Conservation (phyloP, 371 early-diverging fungal genomes). For the Mucor piriformis region DNA sequence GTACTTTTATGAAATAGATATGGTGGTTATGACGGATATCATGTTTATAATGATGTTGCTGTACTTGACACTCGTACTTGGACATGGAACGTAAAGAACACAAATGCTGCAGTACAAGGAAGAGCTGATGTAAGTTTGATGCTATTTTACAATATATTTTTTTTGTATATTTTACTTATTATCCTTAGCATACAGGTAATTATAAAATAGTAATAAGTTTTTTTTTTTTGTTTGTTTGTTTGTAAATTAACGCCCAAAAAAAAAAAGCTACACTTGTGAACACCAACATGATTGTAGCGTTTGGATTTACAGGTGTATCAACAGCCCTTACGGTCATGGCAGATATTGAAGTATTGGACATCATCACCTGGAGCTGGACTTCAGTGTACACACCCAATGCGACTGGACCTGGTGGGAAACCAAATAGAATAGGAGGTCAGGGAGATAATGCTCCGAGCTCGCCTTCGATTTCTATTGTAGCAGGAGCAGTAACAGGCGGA, state of each 20-base stretch:
- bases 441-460: slow-evolving; percentile 17
- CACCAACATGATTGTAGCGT: slow-evolving; percentile 52
- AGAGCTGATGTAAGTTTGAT: slow-evolving; percentile 47
- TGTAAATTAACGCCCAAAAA: background rate
- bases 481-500: slow-evolving; percentile 45
- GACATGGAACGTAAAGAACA: slow-evolving; percentile 51
- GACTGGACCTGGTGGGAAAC: background rate
- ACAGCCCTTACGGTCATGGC: slow-evolving; percentile 45
- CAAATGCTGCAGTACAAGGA: slow-evolving; percentile 51
- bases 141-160: background rate
- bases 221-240: background rate
- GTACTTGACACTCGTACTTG: slow-evolving; percentile 46
- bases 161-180: slow-evolving; percentile 15
- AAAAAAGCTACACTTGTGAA: slow-evolving; percentile 41
- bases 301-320: slow-evolving; percentile 52
- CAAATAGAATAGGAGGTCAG: background rate
- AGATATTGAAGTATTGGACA: slow-evolving; percentile 48
- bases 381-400: slow-evolving; percentile 33
- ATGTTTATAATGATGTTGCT: slow-evolving; percentile 52
- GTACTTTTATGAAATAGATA: slow-evolving; percentile 30
- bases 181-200: slow-evolving; percentile 52
- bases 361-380: slow-evolving; percentile 50
- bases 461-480: slow-evolving; percentile 42
- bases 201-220: slow-evolving; percentile 2
- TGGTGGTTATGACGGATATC: slow-evolving; percentile 52